Conservation (phyloP, 345 rosid genomes). For the Raphanus raphanistrum region DNA sequence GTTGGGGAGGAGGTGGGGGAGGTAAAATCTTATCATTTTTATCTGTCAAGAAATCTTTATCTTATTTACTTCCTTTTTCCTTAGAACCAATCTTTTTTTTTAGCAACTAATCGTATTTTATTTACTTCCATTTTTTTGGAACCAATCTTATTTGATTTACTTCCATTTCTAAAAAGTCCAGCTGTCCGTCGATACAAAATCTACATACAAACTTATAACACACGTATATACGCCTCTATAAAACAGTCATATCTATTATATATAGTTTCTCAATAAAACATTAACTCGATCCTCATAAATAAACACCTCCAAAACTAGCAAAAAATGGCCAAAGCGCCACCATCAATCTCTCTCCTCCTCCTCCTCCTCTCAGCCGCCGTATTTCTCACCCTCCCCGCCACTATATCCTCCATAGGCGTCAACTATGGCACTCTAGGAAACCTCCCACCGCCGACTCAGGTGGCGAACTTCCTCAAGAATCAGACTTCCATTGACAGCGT, state of each 20-base stretch:
- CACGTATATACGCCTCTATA: too few species aligned
- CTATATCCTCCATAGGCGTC: slow-evolving; percentile 55
- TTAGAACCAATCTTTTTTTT: too few species aligned
- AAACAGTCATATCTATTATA: slow-evolving; percentile 15
- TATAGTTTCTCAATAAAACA: too few species aligned
- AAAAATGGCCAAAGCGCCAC: slow-evolving; percentile 32
- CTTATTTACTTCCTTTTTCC: too few species aligned
- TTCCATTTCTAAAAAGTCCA: slow-evolving; percentile 6
- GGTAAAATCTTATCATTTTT: too few species aligned
- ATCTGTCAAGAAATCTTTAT: too few species aligned
- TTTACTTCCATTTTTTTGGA: neutral
- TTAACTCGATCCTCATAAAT: neutral
- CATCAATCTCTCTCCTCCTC: slow-evolving; percentile 14
- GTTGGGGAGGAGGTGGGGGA: too few species aligned
- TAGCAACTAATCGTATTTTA: too few species aligned
- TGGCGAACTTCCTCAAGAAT: slow-evolving; percentile 67
- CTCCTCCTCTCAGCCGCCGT: slow-evolving; percentile 36
- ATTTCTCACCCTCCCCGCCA: slow-evolving; percentile 44
- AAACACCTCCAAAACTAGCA: neutral
- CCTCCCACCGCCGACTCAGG: slow-evolving; percentile 71
- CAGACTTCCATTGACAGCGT: slow-evolving; percentile 61
- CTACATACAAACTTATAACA: neutral
- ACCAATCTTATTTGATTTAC: too few species aligned
- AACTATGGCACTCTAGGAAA: slow-evolving; percentile 80
- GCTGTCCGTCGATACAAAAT: slow-evolving; percentile 17